Base-by-base conservation (phyloP, 768 basidiomycete genomes). In the Mycena albidolilacea region DNA sequence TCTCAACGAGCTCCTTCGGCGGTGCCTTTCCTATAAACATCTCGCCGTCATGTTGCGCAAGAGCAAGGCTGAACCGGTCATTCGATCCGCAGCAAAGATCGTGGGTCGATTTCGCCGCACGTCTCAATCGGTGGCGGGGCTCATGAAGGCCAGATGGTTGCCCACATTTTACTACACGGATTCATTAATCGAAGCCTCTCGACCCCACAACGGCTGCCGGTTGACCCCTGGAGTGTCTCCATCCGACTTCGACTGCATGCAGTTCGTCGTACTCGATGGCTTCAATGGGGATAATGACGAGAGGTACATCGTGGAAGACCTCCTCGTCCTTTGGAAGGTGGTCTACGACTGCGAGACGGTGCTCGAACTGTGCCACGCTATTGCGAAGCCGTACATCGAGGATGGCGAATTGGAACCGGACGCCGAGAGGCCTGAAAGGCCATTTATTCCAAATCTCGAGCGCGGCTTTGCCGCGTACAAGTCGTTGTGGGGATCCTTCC, bases 41-140 rank as follows among this genome's bases (percentile, higher is more conserved):
- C 69, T 64, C 19, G 43, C 52, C 5, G 55, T 64, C 10, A 70
- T 70, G 6, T 10, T 70, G 43, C 62, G 62, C 62, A 70, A 64
- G 54, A n/a, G 54, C n/a, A 44, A 8, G 3, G 43, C 5, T 37
- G 54, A 70, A 14, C 54, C 61, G 43, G 54, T 70, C 11, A 38
- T 70, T 23, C 61, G 69, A 3, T 70, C 62, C 8, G 35, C 15
- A 12, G 7, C 23, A 3, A 5, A 15, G 3, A 57, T 70, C 3
- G 9, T 11, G 1, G 6, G 35, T 30, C 19, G 14, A 15, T 70
- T 57, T 17, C 5, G 8, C 2, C 69, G 69, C 17, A 64, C 61
- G 4, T 37, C 59, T 19, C 15, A n/a, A 1, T 64, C 69, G 1
- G 14, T 70, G 54, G 41, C 55, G 5, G 61, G 62, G 30, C 69